Evolutionary conservation across 2,329 filamentous ascomycete species (phyloP).

Genomic region (Verticillium isaacii): DNA sequence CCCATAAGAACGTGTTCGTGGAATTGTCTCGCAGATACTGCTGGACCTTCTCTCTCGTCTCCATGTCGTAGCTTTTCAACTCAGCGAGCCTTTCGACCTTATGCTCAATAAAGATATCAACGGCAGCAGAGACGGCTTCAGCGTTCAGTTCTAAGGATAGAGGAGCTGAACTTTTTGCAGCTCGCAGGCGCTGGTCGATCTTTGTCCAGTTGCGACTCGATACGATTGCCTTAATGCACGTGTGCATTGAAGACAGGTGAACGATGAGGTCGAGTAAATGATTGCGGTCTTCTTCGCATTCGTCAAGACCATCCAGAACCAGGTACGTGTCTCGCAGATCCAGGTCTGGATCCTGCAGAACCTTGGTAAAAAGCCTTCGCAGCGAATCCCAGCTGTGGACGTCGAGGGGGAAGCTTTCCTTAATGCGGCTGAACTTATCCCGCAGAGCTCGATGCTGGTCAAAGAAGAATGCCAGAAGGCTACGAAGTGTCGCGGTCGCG

Average conservation of each 20-base stretch:
- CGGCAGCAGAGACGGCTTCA: conserved; percentile 24
- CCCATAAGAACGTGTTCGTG: conserved; percentile 33
- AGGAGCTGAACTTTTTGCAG: conserved; percentile 11
- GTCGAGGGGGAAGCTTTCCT: conserved; percentile 31
- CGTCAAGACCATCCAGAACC: conserved; percentile 22
- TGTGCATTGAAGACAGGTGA: conserved; percentile 8
- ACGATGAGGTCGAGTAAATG: conserved; percentile 29
- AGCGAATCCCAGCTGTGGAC: conserved; percentile 23
- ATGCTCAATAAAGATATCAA: conserved; percentile 26
- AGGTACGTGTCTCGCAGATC: conserved; percentile 20
- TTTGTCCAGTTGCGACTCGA: conserved; percentile 34
- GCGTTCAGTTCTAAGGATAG: conserved; percentile 30
- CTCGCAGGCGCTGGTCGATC: conserved; percentile 28
- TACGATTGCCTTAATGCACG: conserved; percentile 33
- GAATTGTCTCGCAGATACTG: conserved; percentile 23
- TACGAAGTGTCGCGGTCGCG: conserved; percentile 32
- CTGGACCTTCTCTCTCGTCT: conserved; percentile 3
- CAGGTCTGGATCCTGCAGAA: conserved; percentile 29
- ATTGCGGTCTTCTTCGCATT: conserved; percentile 19
- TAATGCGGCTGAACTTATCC: conserved; percentile 24
- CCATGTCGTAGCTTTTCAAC: conserved; percentile 4
- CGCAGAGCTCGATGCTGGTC: conserved; percentile 22
- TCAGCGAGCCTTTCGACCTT: conserved; percentile 21
- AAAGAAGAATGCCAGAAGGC: conserved; percentile 35
- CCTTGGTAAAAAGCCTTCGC: conserved; percentile 29